Base-by-base conservation (phyloP, 1,139 yeast genomes). In the Barnettozyma hawaiiensis region DNA sequence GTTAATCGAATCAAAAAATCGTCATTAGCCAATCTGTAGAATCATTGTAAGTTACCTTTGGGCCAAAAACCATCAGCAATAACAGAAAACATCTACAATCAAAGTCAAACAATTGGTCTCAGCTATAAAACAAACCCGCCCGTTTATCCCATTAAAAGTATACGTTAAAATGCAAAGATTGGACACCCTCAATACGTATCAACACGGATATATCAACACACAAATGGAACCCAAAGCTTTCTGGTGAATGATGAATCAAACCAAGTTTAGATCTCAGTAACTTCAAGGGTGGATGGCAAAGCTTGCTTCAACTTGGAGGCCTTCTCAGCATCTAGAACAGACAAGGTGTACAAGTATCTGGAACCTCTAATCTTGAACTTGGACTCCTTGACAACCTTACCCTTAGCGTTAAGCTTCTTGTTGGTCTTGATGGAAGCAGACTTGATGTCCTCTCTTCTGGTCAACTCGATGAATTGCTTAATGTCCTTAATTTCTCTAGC, bases 301-400 rank as follows among this genome's bases (percentile, higher is more conserved):
- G 97, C 85, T 80, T 92, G 97, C 69, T 86, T 85, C 75, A 92
- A 81, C 81, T 92, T 94, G 83, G 86, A 85, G 65, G 97, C 98
- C 82, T 89, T 90, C 71, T 89, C 85, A 67, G 90, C 86, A 72
- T 94, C 98, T 76, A 85, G 81, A 65, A 92, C 92, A 63, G 85
- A 85, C 73, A 92, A 81, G 65, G 98, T 92, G 87, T 92, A 92
- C 67, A 87, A 83, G 80, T 85, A 73, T 72, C 78, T 86, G 59
- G 96, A 67, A 71, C 97, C 96, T 81, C 98, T 87, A 67, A 92
- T 89, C 87, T 94, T 92, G 92, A 92, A 92, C 78, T 92, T 92
- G 78, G 97, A 89, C 75, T 85, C 90, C 75, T 84, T 83, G 80
- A 79, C 76, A 62, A 76, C 75, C 78, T 83, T 83, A 71, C 95